phyloP scores from a whole-genome alignment of 73 alveolate species.

The Paramecium sexaurelia region DNA sequence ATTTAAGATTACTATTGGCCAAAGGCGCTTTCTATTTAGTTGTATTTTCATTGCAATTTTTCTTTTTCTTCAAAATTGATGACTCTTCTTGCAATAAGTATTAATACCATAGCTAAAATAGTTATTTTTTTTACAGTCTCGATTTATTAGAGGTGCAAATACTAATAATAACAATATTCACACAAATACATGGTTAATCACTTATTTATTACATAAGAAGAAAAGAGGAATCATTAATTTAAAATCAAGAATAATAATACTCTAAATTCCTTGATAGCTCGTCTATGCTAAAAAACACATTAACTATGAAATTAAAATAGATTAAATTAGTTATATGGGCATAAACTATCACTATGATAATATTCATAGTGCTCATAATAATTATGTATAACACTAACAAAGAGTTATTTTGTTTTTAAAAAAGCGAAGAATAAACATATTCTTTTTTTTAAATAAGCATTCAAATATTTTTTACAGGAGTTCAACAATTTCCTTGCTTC shows the following conservation, averaged over 20 bases:
- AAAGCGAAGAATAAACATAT: neutral
- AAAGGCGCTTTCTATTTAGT: neutral
- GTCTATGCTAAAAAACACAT: neutral
- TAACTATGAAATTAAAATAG: neutral
- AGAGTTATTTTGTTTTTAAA: neutral
- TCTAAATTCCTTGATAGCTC: neutral
- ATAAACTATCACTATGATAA: neutral
- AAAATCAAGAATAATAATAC: neutral
- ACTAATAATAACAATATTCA: neutral
- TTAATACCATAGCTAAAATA: neutral
- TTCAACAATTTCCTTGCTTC: neutral
- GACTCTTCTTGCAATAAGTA: conserved; percentile 3
- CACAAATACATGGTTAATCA: neutral
- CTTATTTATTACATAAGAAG: neutral
- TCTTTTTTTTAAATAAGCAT: conserved; percentile 6
- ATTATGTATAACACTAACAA: neutral
- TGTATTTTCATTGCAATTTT: neutral
- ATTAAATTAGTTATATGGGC: conserved; percentile 15
- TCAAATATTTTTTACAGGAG: neutral
- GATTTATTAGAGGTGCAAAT: conserved; percentile 12
- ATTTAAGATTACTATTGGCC: neutral
- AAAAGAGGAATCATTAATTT: neutral
- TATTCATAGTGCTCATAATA: neutral
- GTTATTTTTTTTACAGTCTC: conserved; percentile 25
- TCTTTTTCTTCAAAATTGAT: neutral